Percentiles rank a stretch among this genome's conserved stretches.
phyloP scores from a whole-genome alignment of 177 flowering plant species.

The Vitis hybrid region DNA sequence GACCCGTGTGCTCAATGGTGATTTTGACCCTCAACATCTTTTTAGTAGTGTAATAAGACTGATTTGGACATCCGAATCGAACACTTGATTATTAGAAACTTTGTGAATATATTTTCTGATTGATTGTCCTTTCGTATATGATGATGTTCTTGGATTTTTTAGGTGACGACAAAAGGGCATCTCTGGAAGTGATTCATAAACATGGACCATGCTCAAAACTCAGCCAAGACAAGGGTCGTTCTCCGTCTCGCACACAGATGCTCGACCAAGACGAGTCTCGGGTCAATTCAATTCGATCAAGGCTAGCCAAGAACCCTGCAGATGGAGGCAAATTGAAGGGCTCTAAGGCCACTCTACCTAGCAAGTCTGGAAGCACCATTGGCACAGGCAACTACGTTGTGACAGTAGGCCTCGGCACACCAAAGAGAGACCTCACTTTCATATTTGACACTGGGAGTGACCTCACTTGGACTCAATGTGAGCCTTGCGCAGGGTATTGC shows the following conservation, averaged over 20 bases:
- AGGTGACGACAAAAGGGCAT: slow-evolving; percentile 12
- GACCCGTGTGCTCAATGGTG: too few species aligned
- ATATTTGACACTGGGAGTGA: slow-evolving; percentile 55
- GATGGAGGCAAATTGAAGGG: neutral
- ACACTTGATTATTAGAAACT: neutral
- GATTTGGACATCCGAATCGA: too few species aligned
- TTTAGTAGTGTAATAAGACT: too few species aligned
- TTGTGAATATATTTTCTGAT: too few species aligned
- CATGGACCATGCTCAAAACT: slow-evolving; percentile 31
- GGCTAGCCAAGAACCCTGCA: neutral
- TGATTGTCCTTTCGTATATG: too few species aligned
- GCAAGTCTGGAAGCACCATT: slow-evolving; percentile 16
- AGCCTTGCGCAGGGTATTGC: slow-evolving; percentile 38
- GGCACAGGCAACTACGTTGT: slow-evolving; percentile 43
- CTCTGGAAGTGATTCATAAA: slow-evolving; percentile 32
- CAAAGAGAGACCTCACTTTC: slow-evolving; percentile 29
- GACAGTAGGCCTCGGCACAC: slow-evolving; percentile 43
- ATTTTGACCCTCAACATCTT: too few species aligned
- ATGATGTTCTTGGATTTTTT: slow-evolving; percentile 2
- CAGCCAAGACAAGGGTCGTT: neutral
- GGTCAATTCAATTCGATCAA: neutral
- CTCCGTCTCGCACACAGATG: neutral
- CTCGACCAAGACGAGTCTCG: neutral
- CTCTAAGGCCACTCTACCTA: slow-evolving; percentile 1
- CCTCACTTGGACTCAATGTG: slow-evolving; percentile 52